Base-by-base conservation (phyloP, 129 eudicot species). In the Lonicera japonica region DNA sequence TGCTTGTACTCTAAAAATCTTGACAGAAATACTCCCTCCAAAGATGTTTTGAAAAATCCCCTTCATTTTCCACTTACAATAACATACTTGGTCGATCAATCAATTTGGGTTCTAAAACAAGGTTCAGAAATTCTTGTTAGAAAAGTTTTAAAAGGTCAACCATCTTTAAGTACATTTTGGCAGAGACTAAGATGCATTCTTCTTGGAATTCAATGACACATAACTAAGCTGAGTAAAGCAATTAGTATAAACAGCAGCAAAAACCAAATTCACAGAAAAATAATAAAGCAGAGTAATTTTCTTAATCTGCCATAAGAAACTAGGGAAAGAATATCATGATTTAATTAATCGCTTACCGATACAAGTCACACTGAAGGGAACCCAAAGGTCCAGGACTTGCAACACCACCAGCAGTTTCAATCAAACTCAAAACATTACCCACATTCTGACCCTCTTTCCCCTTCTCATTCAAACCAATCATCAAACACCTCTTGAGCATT, bases 361-460 rank as follows among this genome's bases (percentile, higher is more conserved):
- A 94, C 65, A 94, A 70, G 68, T 94, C 96, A 46, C 99, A 88
- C 40, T 94, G 99, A 72, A 94, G 99, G 8, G 96, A 73, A 16
- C 99, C 96, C 9, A 96, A 80, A 0, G 96, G 92, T 5, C 89
- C 99, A 0, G 99, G 96, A 73, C 99, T 94, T 0, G 99, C 96
- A 72, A 94, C 96, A 54, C 99, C 99, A 52, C 99, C 96, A 5
- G 99, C 95, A 62, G 99, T 94, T 78, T 94, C 99, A 56, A 94
- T 70, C 74, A 94, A 66, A 51, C 75, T 71, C 82, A 89, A 69
- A 46, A 67, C 81, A 43, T 2, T 29, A 29, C 36, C 36, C 36
- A 29, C 36, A 29, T 29, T 29, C 36, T 29, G 36, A 16, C 74
- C 67, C 12, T 19, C 75, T 8, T 24, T 23, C 21, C 67, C 56